A percentile compares a stretch with the other conserved stretches of the same genome.
Conservation (phyloP, 306 rosid species). For the Trifolium pratense region DNA sequence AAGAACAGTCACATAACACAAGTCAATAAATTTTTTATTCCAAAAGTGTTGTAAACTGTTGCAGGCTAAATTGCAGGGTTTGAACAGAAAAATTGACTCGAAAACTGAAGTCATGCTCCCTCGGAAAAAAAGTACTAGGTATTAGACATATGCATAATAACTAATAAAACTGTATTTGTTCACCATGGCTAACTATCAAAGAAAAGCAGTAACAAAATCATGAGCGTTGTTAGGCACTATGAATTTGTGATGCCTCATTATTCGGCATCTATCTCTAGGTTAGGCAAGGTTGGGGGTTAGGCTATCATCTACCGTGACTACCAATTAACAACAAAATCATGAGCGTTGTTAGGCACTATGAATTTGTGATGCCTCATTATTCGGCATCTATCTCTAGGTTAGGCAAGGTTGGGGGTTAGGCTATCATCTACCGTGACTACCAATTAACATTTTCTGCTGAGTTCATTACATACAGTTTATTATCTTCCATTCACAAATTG, state of each 20-base stretch:
- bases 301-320: not conserved
- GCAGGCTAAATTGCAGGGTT: not conserved
- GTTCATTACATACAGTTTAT: constrained; percentile 3
- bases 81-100: not conserved
- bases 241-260: constrained; percentile 19
- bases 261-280: not conserved
- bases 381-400: not conserved
- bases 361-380: constrained; percentile 23
- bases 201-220: constrained; percentile 17
- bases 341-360: not conserved
- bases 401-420: not conserved
- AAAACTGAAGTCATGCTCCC: constrained; percentile 10
- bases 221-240: not conserved
- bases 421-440: not conserved
- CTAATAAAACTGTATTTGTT: constrained; percentile 5
- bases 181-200: constrained; percentile 5
- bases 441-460: not conserved
- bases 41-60: not conserved
- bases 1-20: constrained; percentile 13
- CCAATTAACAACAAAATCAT: constrained; percentile 5
- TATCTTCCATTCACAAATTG: not conserved
- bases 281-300: not conserved
- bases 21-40: not conserved
- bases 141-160: not conserved
- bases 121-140: not conserved